Percentiles rank a stretch among this genome's conserved stretches.
Evolutionary conservation across 202 grass and related monocot genomes (phyloP).

Genomic region (Miscanthus sacchariflorus): DNA sequence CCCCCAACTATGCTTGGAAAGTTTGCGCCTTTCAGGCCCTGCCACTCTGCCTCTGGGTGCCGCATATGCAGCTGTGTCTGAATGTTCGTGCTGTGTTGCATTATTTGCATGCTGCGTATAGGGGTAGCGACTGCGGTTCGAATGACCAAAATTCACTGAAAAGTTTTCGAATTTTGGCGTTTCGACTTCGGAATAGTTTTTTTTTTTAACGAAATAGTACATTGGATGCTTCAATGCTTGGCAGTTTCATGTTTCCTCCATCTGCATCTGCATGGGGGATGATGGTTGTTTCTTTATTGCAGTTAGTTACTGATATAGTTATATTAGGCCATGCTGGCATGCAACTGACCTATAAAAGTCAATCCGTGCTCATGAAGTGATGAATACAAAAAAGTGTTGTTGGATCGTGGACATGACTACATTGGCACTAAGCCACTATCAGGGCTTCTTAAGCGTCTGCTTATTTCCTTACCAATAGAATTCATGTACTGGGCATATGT

Average conservation of each 20-base stretch:
- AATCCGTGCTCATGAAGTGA: conserved; percentile 11
- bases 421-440: conserved; percentile 14
- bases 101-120: not conserved
- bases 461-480: not conserved
- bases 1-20: not conserved
- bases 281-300: not conserved
- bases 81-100: not conserved
- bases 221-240: not conserved
- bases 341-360: conserved; percentile 13
- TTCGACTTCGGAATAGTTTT: not conserved
- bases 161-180: not conserved
- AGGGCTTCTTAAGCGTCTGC: not conserved
- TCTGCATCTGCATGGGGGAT: not conserved
- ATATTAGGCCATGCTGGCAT: not conserved
- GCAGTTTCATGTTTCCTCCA: not conserved
- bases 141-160: not conserved
- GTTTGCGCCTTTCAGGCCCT: not conserved
- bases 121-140: not conserved
- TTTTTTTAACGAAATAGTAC: not conserved
- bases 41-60: not conserved
- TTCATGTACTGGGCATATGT: not conserved
- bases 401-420: conserved; percentile 14
- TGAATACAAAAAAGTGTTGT: not conserved
- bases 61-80: not conserved
- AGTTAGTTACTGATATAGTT: not conserved